A percentile compares a stretch with the other conserved stretches of the same genome.
Conservation (phyloP, 495 filamentous ascomycete species). For the Halenospora varia region DNA sequence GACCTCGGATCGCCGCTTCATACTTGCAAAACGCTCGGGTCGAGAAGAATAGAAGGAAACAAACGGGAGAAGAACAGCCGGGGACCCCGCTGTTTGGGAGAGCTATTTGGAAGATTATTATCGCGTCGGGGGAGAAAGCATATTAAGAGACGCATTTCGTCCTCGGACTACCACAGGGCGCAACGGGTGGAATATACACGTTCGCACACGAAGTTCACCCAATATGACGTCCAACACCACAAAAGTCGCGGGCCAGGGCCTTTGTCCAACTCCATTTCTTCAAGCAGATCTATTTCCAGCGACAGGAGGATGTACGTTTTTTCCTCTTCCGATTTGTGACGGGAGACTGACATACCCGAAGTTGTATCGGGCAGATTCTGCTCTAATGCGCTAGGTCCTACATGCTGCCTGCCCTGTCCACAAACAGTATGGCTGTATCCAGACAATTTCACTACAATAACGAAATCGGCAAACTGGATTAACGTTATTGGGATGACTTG, state of each 20-base stretch:
- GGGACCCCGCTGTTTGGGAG: background rate
- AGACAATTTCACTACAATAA: slow-evolving; percentile 63
- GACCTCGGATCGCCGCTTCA: slow-evolving; percentile 1
- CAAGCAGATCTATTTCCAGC: slow-evolving; percentile 54
- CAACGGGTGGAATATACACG: background rate
- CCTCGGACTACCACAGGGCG: background rate
- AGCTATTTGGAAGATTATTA: background rate
- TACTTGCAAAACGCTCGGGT: background rate
- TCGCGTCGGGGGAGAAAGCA: background rate
- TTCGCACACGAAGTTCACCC: background rate
- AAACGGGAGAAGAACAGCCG: background rate
- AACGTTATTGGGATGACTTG: slow-evolving; percentile 69
- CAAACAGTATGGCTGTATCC: slow-evolving; percentile 80
- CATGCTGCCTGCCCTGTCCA: slow-evolving; percentile 90
- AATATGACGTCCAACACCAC: slow-evolving; percentile 20
- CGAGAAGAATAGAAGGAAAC: background rate
- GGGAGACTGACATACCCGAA: slow-evolving; percentile 33
- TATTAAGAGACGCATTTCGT: background rate
- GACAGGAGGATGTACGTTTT: slow-evolving; percentile 60
- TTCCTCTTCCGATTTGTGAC: background rate
- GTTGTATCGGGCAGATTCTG: slow-evolving; percentile 54
- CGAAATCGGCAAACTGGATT: slow-evolving; percentile 68
- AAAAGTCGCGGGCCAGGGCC: slow-evolving; percentile 28
- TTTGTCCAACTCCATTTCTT: slow-evolving; percentile 63
- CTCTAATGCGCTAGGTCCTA: slow-evolving; percentile 46